Conservation (phyloP, 495 filamentous ascomycete species). For the Rostrohypoxylon terebratum region DNA sequence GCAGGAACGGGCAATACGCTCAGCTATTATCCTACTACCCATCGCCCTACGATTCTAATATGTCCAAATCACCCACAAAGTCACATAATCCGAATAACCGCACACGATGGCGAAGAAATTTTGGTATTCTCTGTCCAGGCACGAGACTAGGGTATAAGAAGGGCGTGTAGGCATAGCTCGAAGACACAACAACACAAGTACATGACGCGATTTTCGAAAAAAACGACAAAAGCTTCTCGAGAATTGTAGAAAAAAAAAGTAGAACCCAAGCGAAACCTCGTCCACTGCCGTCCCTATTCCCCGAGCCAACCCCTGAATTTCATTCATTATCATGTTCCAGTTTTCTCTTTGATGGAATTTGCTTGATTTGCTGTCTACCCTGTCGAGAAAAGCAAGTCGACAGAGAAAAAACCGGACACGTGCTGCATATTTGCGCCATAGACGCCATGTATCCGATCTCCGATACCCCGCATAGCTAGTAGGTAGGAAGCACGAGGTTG, state of each 20-base stretch:
- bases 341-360: background rate
- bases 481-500: background rate
- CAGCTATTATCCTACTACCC: background rate
- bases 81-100: background rate
- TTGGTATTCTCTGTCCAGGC: constrained; percentile 20
- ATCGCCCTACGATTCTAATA: background rate
- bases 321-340: constrained; percentile 33
- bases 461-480: background rate
- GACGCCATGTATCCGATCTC: background rate
- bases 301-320: background rate
- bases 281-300: background rate
- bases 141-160: constrained; percentile 41
- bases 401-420: background rate
- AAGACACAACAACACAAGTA: background rate
- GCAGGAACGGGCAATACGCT: too few species aligned
- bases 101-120: background rate
- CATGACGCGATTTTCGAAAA: background rate
- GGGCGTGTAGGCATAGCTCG: constrained; percentile 5
- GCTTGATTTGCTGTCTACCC: background rate
- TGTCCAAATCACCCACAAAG: background rate
- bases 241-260: constrained; percentile 8
- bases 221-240: background rate
- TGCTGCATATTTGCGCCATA: background rate
- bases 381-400: background rate
- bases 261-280: background rate